Percentiles rank a stretch among this genome's conserved stretches.
These are phyloP conservation scores for Bombardia bombarda DNA, from an alignment of 495 filamentous ascomycete genomes.

Conservation along the genomic window DNA sequence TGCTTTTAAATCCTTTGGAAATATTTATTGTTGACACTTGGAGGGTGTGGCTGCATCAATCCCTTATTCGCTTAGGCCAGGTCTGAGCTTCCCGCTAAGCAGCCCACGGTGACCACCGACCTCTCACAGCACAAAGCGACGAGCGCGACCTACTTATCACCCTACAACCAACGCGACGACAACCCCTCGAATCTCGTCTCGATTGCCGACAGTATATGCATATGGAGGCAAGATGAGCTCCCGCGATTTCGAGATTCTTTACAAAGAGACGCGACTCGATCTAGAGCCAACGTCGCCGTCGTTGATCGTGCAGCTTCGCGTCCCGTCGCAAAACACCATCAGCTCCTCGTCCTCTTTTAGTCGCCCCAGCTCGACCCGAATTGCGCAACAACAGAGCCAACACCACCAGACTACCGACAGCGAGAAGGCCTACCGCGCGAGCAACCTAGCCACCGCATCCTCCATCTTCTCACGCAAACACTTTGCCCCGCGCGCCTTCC, in stretches of 20 bases:
- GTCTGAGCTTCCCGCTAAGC: background rate
- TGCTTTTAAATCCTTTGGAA: no score
- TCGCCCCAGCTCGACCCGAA: constrained; percentile 22
- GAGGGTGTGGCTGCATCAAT: background rate
- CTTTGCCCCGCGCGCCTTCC: constrained; percentile 69
- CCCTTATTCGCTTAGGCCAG: background rate
- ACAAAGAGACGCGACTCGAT: constrained; percentile 81
- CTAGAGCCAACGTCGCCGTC: constrained; percentile 63
- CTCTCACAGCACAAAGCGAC: background rate
- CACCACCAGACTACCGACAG: constrained; percentile 39
- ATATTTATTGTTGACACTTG: background rate
- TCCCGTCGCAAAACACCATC: constrained; percentile 49
- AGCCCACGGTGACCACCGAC: background rate
- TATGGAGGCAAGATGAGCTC: constrained; percentile 37
- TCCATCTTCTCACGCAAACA: constrained; percentile 77
- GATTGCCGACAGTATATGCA: constrained; percentile 7
- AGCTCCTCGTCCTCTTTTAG: no score
- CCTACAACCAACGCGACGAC: background rate
- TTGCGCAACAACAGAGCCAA: background rate
- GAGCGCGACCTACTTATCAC: background rate
- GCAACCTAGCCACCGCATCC: constrained; percentile 67
- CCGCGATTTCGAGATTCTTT: constrained; percentile 44
- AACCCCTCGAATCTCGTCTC: background rate
- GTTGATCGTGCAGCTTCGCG: constrained; percentile 64
- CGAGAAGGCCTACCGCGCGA: constrained; percentile 63